These are phyloP conservation scores for Aspergillus cejpii DNA, from an alignment of 2,329 filamentous ascomycete species.

Conservation along the genomic window DNA sequence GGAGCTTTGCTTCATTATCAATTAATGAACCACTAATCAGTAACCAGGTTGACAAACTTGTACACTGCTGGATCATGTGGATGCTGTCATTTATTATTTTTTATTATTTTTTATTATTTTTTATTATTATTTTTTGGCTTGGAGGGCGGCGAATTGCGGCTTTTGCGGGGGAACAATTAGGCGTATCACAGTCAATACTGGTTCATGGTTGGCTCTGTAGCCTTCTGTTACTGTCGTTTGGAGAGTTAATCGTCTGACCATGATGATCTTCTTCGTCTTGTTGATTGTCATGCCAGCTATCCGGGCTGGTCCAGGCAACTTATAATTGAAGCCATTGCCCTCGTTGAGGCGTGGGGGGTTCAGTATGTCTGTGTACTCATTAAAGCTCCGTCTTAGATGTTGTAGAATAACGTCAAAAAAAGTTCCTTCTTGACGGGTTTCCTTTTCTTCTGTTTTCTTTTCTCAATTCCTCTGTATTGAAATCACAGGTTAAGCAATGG, in stretches of 20 bases:
- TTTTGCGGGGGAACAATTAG: conserved; percentile 24
- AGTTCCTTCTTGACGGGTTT: conserved; percentile 9
- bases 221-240: conserved; percentile 13
- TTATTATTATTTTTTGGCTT: conserved; percentile 16
- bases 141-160: conserved; percentile 22
- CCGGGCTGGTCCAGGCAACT: conserved; percentile 5
- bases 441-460: conserved; percentile 4
- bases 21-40: background rate
- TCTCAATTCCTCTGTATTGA: conserved; percentile 4
- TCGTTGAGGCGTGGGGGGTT: conserved; percentile 11
- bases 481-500: too few relatives aligned
- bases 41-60: conserved; percentile 14
- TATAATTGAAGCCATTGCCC: conserved; percentile 21
- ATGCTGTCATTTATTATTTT: conserved; percentile 14
- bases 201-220: conserved; percentile 7
- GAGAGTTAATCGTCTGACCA: conserved; percentile 23
- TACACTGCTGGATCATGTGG: conserved; percentile 25
- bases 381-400: conserved; percentile 10
- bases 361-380: conserved; percentile 9
- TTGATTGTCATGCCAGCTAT: background rate
- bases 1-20: too few relatives aligned
- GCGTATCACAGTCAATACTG: conserved; percentile 20
- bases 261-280: conserved; percentile 17
- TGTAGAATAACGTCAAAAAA: conserved; percentile 10
- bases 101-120: too few relatives aligned